Base-by-base conservation (phyloP, 805 yeast species). In the Yamadazyma paraphyllophila region DNA sequence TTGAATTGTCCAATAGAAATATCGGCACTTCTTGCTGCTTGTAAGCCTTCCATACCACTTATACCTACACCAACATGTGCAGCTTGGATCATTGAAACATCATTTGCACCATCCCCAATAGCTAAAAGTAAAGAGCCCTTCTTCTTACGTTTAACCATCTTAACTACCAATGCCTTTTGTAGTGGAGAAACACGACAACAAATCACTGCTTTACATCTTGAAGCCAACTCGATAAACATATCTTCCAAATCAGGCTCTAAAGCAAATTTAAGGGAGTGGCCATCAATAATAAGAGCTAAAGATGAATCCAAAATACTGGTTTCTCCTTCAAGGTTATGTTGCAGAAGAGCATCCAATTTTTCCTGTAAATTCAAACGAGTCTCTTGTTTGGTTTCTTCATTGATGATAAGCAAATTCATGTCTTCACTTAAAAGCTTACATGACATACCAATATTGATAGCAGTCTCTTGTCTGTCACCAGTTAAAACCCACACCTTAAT, bases 21-120 rank as follows among this genome's bases (percentile, higher is more conserved):
- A 73, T 94, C 99, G 0, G 99, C 98, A 63, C 96, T 85, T 63
- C 99, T 79, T 0, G 99, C 97, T 9, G 99, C 99, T 67, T 94
- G 99, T 89, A 91, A 90, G 55, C 99, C 99, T 69, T 94, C 99
- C 92, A 90, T 85, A 53, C 99, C 99, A 66, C 96, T 88, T 51
- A 94, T 95, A 62, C 99, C 99, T 17, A 94, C 96, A 51, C 99
- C 99, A 43, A 94, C 97, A 65, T 94, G 98, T 0, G 99, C 99
- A 12, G 99, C 98, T 66, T 94, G 99, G 53, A 94, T 94, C 99
- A 94, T 94, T 31, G 96, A 85, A 34, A 94, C 99, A 69, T 94
- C 99, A 61, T 94, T 94, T 2, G 99, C 99, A 60, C 99, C 99
- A 67, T 94, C 99, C 36, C 99, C 99, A 60, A 94, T 85, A 1